Evolutionary conservation across 306 rosid species (phyloP).

Genomic region (Trichosanthes truncata): DNA sequence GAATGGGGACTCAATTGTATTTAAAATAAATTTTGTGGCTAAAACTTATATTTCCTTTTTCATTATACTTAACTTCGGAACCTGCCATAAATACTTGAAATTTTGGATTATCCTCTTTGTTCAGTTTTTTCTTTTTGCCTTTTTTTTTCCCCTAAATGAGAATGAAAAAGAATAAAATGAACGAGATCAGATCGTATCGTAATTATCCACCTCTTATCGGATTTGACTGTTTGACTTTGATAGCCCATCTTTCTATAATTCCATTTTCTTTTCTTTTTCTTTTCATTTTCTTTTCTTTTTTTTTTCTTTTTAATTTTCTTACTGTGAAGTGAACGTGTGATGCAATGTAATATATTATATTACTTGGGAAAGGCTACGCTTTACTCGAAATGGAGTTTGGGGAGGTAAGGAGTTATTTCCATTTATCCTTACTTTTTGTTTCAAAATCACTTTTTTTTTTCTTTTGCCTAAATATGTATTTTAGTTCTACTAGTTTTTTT

Average conservation of each 20-base stretch:
- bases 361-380: background rate
- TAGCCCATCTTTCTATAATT: background rate
- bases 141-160: background rate
- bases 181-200: background rate
- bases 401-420: background rate
- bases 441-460: background rate
- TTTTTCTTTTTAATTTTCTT: background rate
- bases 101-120: constrained; percentile 3
- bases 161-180: background rate
- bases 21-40: constrained; percentile 1
- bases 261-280: background rate
- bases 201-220: constrained; percentile 3
- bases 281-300: background rate
- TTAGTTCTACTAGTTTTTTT: no score
- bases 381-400: background rate
- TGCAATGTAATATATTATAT: no score
- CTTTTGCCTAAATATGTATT: no score
- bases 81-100: background rate
- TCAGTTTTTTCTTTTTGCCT: background rate
- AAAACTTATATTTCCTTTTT: background rate
- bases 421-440: background rate
- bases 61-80: constrained; percentile 1
- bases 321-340: no score
- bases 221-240: background rate
- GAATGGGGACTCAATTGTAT: background rate